Evolutionary conservation across 495 filamentous ascomycete genomes (phyloP).

Genomic region (Talaromyces trachyspermus): DNA sequence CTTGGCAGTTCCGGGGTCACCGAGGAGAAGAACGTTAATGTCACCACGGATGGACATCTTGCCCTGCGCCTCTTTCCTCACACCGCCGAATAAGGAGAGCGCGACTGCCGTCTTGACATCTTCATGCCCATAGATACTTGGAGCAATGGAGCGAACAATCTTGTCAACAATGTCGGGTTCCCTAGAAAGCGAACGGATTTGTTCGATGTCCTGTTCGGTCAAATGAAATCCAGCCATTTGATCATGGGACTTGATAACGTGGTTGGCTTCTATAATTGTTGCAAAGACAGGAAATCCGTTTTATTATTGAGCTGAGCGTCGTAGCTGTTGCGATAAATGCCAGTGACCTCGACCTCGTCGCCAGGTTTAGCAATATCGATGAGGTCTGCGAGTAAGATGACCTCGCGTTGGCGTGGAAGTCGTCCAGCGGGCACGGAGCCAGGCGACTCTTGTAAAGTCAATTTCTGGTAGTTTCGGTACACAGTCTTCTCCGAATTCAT

Average conservation of each 20-base stretch:
- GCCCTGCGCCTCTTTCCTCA: constrained; percentile 81
- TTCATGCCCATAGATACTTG: constrained; percentile 92
- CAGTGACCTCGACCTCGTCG: constrained; percentile 95
- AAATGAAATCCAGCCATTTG: constrained; percentile 95
- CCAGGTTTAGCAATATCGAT: constrained; percentile 97
- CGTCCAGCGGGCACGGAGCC: constrained; percentile 95
- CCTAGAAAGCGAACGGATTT: constrained; percentile 77
- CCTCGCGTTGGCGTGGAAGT: constrained; percentile 89
- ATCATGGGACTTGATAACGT: constrained; percentile 94
- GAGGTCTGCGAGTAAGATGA: constrained; percentile 92
- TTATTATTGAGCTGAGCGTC: constrained; percentile 96
- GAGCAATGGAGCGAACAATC: constrained; percentile 88
- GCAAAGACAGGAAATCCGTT: constrained; percentile 99
- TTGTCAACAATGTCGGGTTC: constrained; percentile 94
- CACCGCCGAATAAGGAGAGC: constrained; percentile 90
- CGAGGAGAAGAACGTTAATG: constrained; percentile 95
- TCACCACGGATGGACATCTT: constrained; percentile 90
- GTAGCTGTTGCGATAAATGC: constrained; percentile 97
- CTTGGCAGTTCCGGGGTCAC: constrained; percentile 97
- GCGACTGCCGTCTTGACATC: constrained; percentile 98
- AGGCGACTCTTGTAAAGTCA: constrained; percentile 95
- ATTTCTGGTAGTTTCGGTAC: constrained; percentile 98
- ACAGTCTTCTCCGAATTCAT: constrained; percentile 97
- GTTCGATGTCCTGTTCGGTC: constrained; percentile 90
- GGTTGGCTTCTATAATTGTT: constrained; percentile 94